phyloP scores from a whole-genome alignment of 805 yeast genomes.

The Metschnikowia cerradonensis region DNA sequence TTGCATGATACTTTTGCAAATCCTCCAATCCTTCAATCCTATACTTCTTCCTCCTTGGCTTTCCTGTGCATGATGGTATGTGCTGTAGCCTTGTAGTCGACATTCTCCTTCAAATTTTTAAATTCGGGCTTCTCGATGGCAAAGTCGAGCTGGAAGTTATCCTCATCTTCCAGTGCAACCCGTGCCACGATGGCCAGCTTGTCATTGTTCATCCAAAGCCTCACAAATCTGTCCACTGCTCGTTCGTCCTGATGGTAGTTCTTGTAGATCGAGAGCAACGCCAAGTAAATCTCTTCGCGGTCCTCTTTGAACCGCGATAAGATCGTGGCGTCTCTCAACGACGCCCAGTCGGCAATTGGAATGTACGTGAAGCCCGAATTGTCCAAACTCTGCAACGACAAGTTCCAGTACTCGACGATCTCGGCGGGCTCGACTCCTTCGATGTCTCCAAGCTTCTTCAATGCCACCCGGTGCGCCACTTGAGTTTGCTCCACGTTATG shows the following conservation, averaged over 20 bases:
- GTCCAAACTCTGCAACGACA: conserved; percentile 44
- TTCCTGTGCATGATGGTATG: background rate
- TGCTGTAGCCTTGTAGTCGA: conserved; percentile 22
- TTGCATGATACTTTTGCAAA: too few species aligned
- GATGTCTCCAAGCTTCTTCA: conserved; percentile 70
- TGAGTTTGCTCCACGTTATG: conserved; percentile 59
- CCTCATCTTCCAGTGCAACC: conserved; percentile 20
- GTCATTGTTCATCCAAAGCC: conserved; percentile 29
- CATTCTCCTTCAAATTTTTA: conserved; percentile 24
- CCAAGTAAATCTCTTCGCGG: conserved; percentile 28
- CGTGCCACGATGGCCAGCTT: conserved; percentile 20
- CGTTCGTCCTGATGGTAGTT: conserved; percentile 37
- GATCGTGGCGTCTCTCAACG: conserved; percentile 72
- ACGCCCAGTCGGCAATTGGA: conserved; percentile 84
- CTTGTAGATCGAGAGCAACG: conserved; percentile 22
- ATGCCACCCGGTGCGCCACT: conserved; percentile 66
- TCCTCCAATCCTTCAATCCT: too few species aligned
- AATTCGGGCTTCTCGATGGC: conserved; percentile 24
- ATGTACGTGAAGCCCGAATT: conserved; percentile 56
- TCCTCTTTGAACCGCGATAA: conserved; percentile 39
- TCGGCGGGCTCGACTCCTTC: conserved; percentile 46
- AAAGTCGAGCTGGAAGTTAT: conserved; percentile 15
- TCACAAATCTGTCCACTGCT: conserved; percentile 27
- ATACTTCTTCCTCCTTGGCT: background rate
- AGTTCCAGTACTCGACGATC: conserved; percentile 56